Conservation (phyloP, 768 basidiomycete genomes). For the Cubamyces sp. region DNA sequence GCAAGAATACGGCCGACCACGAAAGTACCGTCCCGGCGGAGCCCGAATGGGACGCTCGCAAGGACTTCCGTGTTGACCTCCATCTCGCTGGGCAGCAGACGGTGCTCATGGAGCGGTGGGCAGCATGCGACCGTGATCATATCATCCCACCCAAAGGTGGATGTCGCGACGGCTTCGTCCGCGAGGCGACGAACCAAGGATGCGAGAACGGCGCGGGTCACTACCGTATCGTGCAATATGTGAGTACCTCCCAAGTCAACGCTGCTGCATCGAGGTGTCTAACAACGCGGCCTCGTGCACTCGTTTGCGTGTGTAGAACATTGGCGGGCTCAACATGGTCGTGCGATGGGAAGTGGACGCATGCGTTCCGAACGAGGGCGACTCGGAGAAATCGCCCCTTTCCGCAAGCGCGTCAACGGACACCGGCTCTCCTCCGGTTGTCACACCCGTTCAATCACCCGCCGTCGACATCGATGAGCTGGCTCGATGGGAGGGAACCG, state of each 20-base stretch:
- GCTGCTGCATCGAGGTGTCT: background rate
- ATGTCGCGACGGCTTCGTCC: conserved; percentile 51
- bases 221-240: conserved; percentile 31
- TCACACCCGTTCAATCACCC: background rate
- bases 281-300: background rate
- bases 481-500: background rate
- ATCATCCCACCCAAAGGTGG: conserved; percentile 18
- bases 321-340: conserved; percentile 31
- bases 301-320: conserved; percentile 16
- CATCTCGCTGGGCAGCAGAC: conserved; percentile 63
- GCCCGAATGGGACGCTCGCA: conserved; percentile 15
- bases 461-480: background rate
- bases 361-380: conserved; percentile 7
- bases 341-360: conserved; percentile 37
- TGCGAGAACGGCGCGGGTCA: conserved; percentile 24
- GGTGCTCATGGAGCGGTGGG: conserved; percentile 64
- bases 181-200: conserved; percentile 26
- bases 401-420: background rate
- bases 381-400: background rate
- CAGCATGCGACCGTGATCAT: conserved; percentile 38
- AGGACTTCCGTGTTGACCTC: conserved; percentile 67
- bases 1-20: background rate
- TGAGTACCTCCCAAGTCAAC: conserved; percentile 14
- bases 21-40: background rate
- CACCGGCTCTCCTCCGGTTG: background rate